phyloP scores from a whole-genome alignment of 164 flowering plant genomes.

The Vitis labrusca region DNA sequence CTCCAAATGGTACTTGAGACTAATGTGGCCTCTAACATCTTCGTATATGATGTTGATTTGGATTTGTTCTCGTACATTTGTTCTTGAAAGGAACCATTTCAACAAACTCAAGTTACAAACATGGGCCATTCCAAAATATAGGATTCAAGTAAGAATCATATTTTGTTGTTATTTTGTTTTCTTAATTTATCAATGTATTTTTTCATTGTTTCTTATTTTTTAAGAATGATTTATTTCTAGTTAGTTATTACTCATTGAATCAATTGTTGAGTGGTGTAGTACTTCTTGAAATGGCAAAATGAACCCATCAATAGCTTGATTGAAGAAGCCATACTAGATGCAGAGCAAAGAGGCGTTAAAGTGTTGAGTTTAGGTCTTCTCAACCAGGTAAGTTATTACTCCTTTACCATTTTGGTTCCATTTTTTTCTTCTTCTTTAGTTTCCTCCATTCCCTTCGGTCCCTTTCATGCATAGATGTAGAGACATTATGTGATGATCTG shows the following conservation, averaged over 20 bases:
- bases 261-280: conserved; percentile 26
- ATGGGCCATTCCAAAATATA: conserved; percentile 29
- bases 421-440: neutral
- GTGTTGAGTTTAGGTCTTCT: conserved; percentile 69
- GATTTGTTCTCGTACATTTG: conserved; percentile 25
- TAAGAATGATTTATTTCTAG: too few species aligned
- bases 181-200: neutral
- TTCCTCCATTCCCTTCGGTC: too few species aligned
- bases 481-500: too few species aligned
- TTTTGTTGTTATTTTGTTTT: neutral
- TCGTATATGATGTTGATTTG: conserved; percentile 17
- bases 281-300: conserved; percentile 39
- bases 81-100: conserved; percentile 24
- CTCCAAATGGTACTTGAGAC: conserved; percentile 19
- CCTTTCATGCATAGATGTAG: too few species aligned
- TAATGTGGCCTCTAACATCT: conserved; percentile 32
- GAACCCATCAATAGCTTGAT: conserved; percentile 52
- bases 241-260: neutral
- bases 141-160: conserved; percentile 16
- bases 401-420: neutral
- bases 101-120: conserved; percentile 26
- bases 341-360: conserved; percentile 55
- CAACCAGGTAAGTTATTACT: conserved; percentile 51
- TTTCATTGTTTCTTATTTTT: neutral
- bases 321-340: conserved; percentile 64